Conservation (phyloP, 2,329 filamentous ascomycete species). For the Xylaria sp. region DNA sequence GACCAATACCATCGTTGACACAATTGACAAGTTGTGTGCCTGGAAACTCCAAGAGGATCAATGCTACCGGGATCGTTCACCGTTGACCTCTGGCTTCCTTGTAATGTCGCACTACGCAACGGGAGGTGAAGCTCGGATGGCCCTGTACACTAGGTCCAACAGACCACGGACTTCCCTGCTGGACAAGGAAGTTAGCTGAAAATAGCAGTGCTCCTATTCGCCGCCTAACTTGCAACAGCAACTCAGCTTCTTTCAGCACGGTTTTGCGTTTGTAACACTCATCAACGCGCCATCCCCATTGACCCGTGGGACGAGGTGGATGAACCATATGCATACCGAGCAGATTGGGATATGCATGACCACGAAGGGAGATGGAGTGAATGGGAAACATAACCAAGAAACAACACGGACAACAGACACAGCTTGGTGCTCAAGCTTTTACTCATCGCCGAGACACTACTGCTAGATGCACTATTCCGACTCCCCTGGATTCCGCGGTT, state of each 20-base stretch:
- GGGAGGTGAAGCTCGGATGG: slow-evolving; percentile 27
- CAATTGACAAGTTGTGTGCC: background rate
- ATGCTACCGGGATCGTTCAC: slow-evolving; percentile 9
- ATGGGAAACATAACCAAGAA: background rate
- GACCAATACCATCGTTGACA: too few relatives aligned
- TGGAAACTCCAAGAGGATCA: slow-evolving; percentile 6
- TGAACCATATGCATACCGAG: background rate
- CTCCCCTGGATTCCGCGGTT: background rate
- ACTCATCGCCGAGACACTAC: background rate
- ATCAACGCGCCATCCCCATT: slow-evolving; percentile 18
- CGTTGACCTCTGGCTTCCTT: slow-evolving; percentile 17
- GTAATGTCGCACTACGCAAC: slow-evolving; percentile 26
- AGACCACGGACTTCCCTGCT: slow-evolving; percentile 24
- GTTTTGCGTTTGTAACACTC: slow-evolving; percentile 19
- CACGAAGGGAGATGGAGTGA: background rate
- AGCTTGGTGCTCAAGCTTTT: background rate
- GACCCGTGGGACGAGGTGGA: slow-evolving; percentile 10
- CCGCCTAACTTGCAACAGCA: slow-evolving; percentile 35
- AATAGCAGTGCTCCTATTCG: slow-evolving; percentile 39
- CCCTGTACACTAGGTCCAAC: slow-evolving; percentile 21
- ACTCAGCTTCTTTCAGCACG: slow-evolving; percentile 31
- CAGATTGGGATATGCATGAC: background rate
- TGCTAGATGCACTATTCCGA: background rate
- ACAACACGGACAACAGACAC: background rate
- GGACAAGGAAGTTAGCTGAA: slow-evolving; percentile 33